Evolutionary conservation across 352 stramenopile genomes (phyloP), one percentile per base, ranked within the genome.

Genomic region (Saprolegnia diclina): DNA sequence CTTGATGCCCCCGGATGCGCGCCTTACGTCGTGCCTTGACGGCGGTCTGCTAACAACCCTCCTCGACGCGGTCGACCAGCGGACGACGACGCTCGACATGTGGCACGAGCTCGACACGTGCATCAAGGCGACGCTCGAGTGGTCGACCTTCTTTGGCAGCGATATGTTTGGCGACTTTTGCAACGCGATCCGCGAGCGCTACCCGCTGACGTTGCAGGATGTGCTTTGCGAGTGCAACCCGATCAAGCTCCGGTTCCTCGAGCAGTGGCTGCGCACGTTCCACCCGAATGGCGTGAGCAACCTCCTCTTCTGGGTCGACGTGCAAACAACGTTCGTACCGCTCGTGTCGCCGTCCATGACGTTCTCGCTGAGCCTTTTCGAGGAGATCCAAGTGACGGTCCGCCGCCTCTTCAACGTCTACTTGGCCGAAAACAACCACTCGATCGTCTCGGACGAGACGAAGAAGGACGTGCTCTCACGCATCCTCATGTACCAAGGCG

Each of bases 311-410:
- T 92, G 82, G 82, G 75, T 89, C 53, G 76, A 90, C 14, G 83
- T 92, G 13, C 83, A 92, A 64, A 90, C 83, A 14, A 52, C 67
- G 9, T 92, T 92, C 45, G 64, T 90, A 48, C 82, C 83, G 18
- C 69, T 92, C 22, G 80, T 92, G 45, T 19, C 57, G 11, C 38
- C 57, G 16, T 61, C 63, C 18, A 24, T n/a, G n/a, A 42, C 78
- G 40, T 83, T 90, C 71, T 90, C 83, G 0, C 73, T 89, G n/a
- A 76, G 81, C 45, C 78, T 87, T 14, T 90, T 92, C 64, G 82
- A 90, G 48, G 77, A 90, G 67, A 81, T 89, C 59, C 84, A 92
- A 59, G 57, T 76, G 3, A 79, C 81, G 3, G 79, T 92, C 53
- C 79, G 84, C 0, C 72, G 77, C 14, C 68, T 90, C 29, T 92